Percentiles rank a stretch among this genome's conserved stretches.
These are phyloP conservation scores for Bisporella sp. DNA, from an alignment of 2,329 filamentous ascomycete species.

Conservation along the genomic window DNA sequence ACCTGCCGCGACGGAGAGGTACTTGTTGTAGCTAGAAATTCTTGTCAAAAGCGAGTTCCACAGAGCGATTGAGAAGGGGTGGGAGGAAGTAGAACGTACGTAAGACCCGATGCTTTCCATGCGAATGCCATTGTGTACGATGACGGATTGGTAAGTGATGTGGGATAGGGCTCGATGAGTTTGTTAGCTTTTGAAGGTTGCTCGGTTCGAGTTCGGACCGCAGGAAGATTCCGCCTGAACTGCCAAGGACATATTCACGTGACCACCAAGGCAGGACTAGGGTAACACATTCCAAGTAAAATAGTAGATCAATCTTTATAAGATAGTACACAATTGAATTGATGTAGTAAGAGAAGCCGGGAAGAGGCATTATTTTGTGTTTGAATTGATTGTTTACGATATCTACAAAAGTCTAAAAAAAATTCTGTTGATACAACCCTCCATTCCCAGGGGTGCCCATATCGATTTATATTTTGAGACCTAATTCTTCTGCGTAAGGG, in stretches of 20 bases:
- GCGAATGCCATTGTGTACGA: conserved; percentile 71
- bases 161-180: not conserved
- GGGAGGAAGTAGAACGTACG: conserved; percentile 19
- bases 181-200: not conserved
- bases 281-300: too few species aligned
- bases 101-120: conserved; percentile 97
- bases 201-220: not conserved
- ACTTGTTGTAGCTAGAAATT: conserved; percentile 92
- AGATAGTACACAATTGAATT: too few species aligned
- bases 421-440: conserved; percentile 28
- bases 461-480: conserved; percentile 79
- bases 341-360: too few species aligned
- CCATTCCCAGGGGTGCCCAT: conserved; percentile 15
- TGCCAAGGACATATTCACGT: too few species aligned
- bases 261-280: too few species aligned
- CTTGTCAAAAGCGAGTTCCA: conserved; percentile 20
- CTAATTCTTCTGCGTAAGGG: conserved; percentile 90
- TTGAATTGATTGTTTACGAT: conserved; percentile 19
- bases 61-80: not conserved
- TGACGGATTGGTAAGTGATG: conserved; percentile 1
- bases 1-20: conserved; percentile 90
- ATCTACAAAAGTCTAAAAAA: conserved; percentile 31
- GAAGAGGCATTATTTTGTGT: not conserved
- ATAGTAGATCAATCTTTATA: too few species aligned
- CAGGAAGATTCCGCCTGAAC: too few species aligned